Evolutionary conservation across 306 rosid species (phyloP), one percentile per base, ranked within the genome.

Genomic region (Casuarina cunninghamiana): DNA sequence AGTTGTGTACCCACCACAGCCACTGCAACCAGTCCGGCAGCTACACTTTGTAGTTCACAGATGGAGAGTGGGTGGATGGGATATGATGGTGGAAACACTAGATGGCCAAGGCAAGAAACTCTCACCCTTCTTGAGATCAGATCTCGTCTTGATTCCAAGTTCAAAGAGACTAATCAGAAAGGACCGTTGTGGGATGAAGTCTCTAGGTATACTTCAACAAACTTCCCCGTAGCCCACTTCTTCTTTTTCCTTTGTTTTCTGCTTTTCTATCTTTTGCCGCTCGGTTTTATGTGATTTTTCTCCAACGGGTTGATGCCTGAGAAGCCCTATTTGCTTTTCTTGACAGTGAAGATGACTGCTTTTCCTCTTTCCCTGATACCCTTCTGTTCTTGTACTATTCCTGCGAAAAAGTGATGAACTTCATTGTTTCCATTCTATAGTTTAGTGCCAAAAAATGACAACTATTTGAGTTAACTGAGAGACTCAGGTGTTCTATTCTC

Each of bases 81-180:
- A 10, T 83, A 78, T 78, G 93, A 86, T 70, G 77, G 85, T 50
- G 87, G 76, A 2, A 91, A 70, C 79, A 79, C 87, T 38, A 76
- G 97, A 58, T 92, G 97, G 97, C 97, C 97, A 0, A 85, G 95
- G 71, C 97, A 92, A 67, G 97, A 92, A 77, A 92, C 95, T 35
- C 95, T 92, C 41, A 86, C 88, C 2, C 97, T 92, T 77, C 88
- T 92, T 0, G 97, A 92, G 86, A 90, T 92, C 91, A 90, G 97
- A 92, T 92, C 97, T 80, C 87, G 87, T 48, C 95, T 92, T 75
- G 91, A 90, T 92, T 84, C 92, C 71, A 90, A 84, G 84, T 92
- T 92, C 87, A 92, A 84, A 84, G 90, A 90, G 77, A 86, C 89
- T 53, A 92, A 90, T 84, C 95, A 88, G 66, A 92, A 90, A 75